Percentiles rank a stretch among this genome's conserved stretches.
Evolutionary conservation across 2,329 filamentous ascomycete genomes (phyloP).

Genomic region (Bertia moriformis): DNA sequence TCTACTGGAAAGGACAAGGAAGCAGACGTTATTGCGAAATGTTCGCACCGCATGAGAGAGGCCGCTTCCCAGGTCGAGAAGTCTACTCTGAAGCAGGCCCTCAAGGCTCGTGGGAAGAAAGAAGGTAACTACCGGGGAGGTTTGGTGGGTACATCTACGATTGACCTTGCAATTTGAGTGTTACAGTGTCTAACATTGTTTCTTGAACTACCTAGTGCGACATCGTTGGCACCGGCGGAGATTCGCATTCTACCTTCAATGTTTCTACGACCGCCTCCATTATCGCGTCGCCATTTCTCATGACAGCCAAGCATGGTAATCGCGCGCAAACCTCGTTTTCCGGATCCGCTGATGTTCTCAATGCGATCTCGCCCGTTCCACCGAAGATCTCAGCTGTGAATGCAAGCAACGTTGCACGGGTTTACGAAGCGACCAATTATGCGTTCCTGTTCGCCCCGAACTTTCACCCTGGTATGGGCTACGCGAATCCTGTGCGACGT

Average conservation of each 20-base stretch:
- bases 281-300: slow-evolving; percentile 68
- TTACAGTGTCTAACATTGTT: too few species aligned
- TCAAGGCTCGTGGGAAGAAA: slow-evolving; percentile 42
- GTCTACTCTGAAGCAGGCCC: slow-evolving; percentile 39
- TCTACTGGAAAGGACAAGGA: slow-evolving; percentile 76
- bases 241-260: slow-evolving; percentile 96
- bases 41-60: slow-evolving; percentile 69
- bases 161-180: slow-evolving; percentile 1
- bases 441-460: slow-evolving; percentile 90
- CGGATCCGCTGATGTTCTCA: slow-evolving; percentile 82
- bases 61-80: slow-evolving; percentile 63
- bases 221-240: slow-evolving; percentile 93
- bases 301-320: slow-evolving; percentile 92
- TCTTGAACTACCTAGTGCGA: slow-evolving; percentile 65
- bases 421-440: slow-evolving; percentile 77
- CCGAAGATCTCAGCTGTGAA: slow-evolving; percentile 64
- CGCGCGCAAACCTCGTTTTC: slow-evolving; percentile 89
- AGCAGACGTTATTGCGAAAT: slow-evolving; percentile 73
- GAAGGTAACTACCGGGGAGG: slow-evolving; percentile 71
- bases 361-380: slow-evolving; percentile 55
- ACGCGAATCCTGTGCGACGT: slow-evolving; percentile 71
- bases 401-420: slow-evolving; percentile 51
- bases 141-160: slow-evolving; percentile 35
- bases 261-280: slow-evolving; percentile 93
- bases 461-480: slow-evolving; percentile 89